Base-by-base conservation (phyloP, 768 basidiomycete species). In the Naganishia antarctica region DNA sequence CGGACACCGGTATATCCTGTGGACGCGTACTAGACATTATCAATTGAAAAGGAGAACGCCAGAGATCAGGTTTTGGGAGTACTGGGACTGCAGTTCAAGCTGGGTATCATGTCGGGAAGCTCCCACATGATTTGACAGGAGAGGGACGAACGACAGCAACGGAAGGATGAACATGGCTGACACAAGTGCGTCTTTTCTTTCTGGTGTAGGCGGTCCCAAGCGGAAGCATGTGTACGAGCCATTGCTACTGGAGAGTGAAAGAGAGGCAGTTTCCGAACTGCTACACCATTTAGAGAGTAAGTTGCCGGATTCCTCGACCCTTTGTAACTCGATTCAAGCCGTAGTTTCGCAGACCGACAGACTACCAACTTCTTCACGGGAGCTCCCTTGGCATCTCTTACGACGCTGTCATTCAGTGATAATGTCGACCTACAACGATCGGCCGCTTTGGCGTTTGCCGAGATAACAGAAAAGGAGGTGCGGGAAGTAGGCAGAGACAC, bases 391-490 rank as follows among this genome's bases (percentile, higher is more conserved):
- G 83, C 87, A 59, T 92, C 96, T 41, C 81, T 99, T 63, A 97
- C 94, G 13, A 98, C 91, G 57, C 87, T 99, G 67, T 94, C 92
- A 25, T 99, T 97, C 81, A 92, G 90, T 23, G 96, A 98, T 80
- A 99, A 99, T 80, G 94, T 99, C 70, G 96, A 98, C 80, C 83
- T 99, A 21, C 96, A 99, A 81, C 86, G 96, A 53, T 94, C 91
- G 69, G 96, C 96, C 1, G 96, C 96, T 4, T 84, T 99, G 46
- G 96, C 96, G 0, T 99, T 98, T 74, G 96, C 96, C 40, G 96
- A 99, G 79, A 99, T 99, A 66, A 99, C 96, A 25, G 96, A 99
- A 81, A 98, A 98, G 80, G 96, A 99, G 80, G 94, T 98, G 59
- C 85, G 93, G 46, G 91, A 90, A 48, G 96, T 99, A 23, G 91